Percentiles rank a stretch among this genome's conserved stretches.
These are phyloP conservation scores for Microcyclospora tardicrescens DNA, from an alignment of 2,329 filamentous ascomycete genomes.

Conservation along the genomic window DNA sequence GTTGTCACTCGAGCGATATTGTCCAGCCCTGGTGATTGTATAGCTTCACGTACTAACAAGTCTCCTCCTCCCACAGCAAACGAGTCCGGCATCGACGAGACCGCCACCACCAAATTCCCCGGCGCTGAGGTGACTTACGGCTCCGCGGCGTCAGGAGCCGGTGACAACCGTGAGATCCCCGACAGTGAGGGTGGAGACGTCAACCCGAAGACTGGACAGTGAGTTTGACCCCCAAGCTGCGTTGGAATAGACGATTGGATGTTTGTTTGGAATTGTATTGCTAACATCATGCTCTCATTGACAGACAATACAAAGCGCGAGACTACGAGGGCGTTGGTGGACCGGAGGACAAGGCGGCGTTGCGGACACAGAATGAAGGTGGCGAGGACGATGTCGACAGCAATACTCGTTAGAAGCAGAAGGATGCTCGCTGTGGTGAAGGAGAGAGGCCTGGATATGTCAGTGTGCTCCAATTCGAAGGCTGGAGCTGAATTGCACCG, in stretches of 20 bases:
- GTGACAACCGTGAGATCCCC: constrained; percentile 37
- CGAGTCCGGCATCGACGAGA: constrained; percentile 37
- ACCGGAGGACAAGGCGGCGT: constrained; percentile 32
- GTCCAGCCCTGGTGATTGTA: too few relatives aligned
- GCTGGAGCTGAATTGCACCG: too few relatives aligned
- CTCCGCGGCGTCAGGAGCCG: constrained; percentile 29
- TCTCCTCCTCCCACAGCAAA: constrained; percentile 17
- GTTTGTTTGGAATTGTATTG: neutral
- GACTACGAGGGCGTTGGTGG: constrained; percentile 38
- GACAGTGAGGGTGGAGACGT: constrained; percentile 33
- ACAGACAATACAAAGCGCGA: constrained; percentile 31
- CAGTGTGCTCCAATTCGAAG: too few relatives aligned
- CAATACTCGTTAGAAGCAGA: constrained; percentile 26
- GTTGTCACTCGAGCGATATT: too few relatives aligned
- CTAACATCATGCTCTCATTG: neutral
- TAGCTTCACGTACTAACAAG: too few relatives aligned
- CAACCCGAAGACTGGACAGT: constrained; percentile 28
- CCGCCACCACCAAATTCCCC: constrained; percentile 30
- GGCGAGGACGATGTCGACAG: constrained; percentile 29
- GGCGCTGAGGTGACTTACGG: constrained; percentile 32
- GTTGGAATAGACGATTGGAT: too few relatives aligned
- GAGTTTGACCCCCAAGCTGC: constrained; percentile 8
- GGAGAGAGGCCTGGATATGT: too few relatives aligned
- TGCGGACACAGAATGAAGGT: constrained; percentile 25
- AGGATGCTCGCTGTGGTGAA: too few relatives aligned